Evolutionary conservation across 345 rosid genomes (phyloP), one percentile per base, ranked within the genome.

Genomic region (Pistacia vera): DNA sequence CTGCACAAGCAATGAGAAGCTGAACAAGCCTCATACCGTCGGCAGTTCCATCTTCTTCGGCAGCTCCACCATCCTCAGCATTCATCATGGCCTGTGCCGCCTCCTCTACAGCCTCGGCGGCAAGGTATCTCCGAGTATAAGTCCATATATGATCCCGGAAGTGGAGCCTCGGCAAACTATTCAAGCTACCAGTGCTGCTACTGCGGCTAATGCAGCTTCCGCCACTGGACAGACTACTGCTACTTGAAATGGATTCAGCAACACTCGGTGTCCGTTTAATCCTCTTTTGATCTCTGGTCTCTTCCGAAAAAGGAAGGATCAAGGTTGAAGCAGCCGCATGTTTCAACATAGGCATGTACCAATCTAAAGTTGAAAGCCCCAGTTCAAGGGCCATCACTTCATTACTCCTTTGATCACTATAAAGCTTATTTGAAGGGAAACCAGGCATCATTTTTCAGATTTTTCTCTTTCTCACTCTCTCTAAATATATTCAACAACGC

Each of bases 1-100:
- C 92, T 0, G 91, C 91, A 46, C 95, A 90, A 16, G 90, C 80
- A 12, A 90, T 78, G 57, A 90, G 83, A 57, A 83, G 89, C 80
- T 87, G 89, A 57, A 90, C 85, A 22, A 85, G 84, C 74, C 83
- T 82, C 89, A 89, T 87, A 10, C 85, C 92, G 16, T 87, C 86
- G 1, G 78, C 76, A 2, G 74, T 80, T 3, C 81, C 79, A 22
- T 83, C 87, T 75, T 83, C 87, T 36, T 79, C 75, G 18, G 25
- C 75, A 18, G 25, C 66, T 11, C 65, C 72, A 22, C 44, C 54
- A 61, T 80, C 75, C 12, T 72, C 79, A 0, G 73, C 25, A 30
- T 49, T 68, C 2, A 51, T 56, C 78, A 77, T 64, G 11, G 82
- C 83, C 6, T 44, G 84, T 1, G 83, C 84, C 4, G 84, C 94